These are phyloP conservation scores for Isatis tinctoria DNA, from an alignment of 345 rosid genomes.

Conservation along the genomic window DNA sequence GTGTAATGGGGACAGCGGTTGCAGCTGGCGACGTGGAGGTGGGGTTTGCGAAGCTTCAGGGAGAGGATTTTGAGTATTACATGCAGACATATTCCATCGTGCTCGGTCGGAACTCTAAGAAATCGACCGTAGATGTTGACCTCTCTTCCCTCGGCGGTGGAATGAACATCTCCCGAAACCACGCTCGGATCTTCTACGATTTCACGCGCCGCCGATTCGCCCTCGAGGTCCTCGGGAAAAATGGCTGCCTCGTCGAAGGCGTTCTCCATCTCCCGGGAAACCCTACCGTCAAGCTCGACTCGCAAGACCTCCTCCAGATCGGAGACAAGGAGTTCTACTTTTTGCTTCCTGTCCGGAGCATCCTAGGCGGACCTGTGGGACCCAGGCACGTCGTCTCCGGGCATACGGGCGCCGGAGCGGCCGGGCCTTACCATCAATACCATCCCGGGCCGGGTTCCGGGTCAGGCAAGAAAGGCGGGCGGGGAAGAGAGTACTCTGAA, in stretches of 20 bases:
- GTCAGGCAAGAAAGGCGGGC: slow-evolving; percentile 46
- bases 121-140: slow-evolving; percentile 89
- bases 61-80: slow-evolving; percentile 92
- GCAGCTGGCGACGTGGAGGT: slow-evolving; percentile 76
- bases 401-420: slow-evolving; percentile 18
- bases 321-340: slow-evolving; percentile 94
- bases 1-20: background rate
- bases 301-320: slow-evolving; percentile 84
- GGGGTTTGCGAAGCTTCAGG: slow-evolving; percentile 92
- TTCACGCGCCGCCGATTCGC: slow-evolving; percentile 91
- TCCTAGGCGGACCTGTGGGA: slow-evolving; percentile 57
- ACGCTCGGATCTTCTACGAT: slow-evolving; percentile 90
- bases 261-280: slow-evolving; percentile 91
- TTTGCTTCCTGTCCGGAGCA: slow-evolving; percentile 74
- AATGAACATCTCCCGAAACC: slow-evolving; percentile 88
- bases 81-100: slow-evolving; percentile 94
- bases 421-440: slow-evolving; percentile 43
- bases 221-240: slow-evolving; percentile 87
- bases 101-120: slow-evolving; percentile 89
- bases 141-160: slow-evolving; percentile 89
- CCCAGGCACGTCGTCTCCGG: slow-evolving; percentile 49
- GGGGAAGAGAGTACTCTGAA: slow-evolving; percentile 49
- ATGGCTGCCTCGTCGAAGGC: slow-evolving; percentile 91
- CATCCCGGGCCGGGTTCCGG: slow-evolving; percentile 30
- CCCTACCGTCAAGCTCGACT: slow-evolving; percentile 80